Evolutionary conservation across 495 filamentous ascomycete species (phyloP), one percentile per base, ranked within the genome.

Genomic region (Penicillium daleae): DNA sequence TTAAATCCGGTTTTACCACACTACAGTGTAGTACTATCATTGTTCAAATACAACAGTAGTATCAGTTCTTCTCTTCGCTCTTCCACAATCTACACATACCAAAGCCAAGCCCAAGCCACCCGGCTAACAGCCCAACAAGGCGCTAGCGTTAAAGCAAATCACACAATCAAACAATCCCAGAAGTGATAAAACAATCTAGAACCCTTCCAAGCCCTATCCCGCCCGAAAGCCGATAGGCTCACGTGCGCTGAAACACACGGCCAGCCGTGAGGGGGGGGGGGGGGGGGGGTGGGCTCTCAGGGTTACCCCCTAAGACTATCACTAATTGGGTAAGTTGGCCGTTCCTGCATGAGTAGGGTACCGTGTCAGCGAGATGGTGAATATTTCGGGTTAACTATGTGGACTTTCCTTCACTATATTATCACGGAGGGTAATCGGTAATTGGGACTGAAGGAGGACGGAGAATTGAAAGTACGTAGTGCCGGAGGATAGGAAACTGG

Each of bases 311-410:
- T 44, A 22, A 10, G 40, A 17, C 35, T 39, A 39, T 12, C 21
- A 58, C 63, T n/a, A 61, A 65, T 21, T n/a, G 19, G 63, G 59
- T 24, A 58, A 55, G 4, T 54, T 6, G 26, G 54, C 63, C 63
- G 63, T 65, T 65, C 63, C 63, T 65, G 63, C 63, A 65, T 65
- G 17, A 33, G 29, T 10, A 9, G 17, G n/a, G 31, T 21, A 19
- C 33, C 52, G 58, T 33, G 39, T 57, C 15, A 29, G 54, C 51
- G n/a, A n/a, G n/a, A n/a, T n/a, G n/a, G n/a, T n/a, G n/a, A n/a
- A n/a, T n/a, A n/a, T n/a, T n/a, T n/a, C n/a, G n/a, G n/a, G n/a
- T n/a, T n/a, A n/a, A n/a, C n/a, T 42, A 19, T 42, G 40, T 19
- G 5, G n/a, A 8, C 1, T 42, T 42, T 42, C 21, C 9, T 42